Evolutionary conservation across 495 filamentous ascomycete species (phyloP).

Genomic region (Sporormia fimetaria): DNA sequence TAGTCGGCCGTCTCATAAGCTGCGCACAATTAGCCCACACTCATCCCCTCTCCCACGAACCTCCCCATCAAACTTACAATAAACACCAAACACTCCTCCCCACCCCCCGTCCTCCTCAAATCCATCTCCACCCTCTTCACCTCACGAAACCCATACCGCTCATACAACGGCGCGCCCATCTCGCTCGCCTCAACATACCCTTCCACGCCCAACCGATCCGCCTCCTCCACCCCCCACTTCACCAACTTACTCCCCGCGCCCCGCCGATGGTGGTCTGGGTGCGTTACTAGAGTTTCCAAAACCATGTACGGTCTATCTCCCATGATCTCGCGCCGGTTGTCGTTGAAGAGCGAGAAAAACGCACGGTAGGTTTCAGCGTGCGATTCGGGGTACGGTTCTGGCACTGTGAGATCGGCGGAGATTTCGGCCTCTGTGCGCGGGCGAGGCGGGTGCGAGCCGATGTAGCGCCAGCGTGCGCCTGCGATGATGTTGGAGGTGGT

Average conservation of each 20-base stretch:
- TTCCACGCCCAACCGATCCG: conserved; percentile 10
- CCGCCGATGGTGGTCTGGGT: conserved; percentile 1
- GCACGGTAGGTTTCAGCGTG: background rate
- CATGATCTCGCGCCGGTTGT: conserved; percentile 3
- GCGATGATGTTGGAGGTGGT: conserved; percentile 3
- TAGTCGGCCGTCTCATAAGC: no score
- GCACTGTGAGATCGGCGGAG: background rate
- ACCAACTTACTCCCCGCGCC: conserved; percentile 10
- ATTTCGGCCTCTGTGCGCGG: conserved; percentile 1
- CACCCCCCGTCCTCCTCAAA: conserved; percentile 9
- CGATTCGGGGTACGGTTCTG: conserved; percentile 3
- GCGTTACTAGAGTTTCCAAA: conserved; percentile 13
- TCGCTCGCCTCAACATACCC: conserved; percentile 7
- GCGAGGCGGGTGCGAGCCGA: background rate
- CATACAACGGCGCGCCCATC: conserved; percentile 9
- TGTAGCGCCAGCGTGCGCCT: conserved; percentile 3
- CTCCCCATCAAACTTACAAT: no score
- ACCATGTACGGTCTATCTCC: conserved; percentile 3
- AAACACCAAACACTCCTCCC: conserved; percentile 5
- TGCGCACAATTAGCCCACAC: no score
- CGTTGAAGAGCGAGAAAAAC: conserved; percentile 1
- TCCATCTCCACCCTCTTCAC: conserved; percentile 16
- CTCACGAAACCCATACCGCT: conserved; percentile 7
- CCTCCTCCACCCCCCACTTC: conserved; percentile 6
- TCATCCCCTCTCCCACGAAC: no score